These are phyloP conservation scores for Cairneyella variabilis DNA, from an alignment of 495 filamentous ascomycete genomes.

Conservation along the genomic window DNA sequence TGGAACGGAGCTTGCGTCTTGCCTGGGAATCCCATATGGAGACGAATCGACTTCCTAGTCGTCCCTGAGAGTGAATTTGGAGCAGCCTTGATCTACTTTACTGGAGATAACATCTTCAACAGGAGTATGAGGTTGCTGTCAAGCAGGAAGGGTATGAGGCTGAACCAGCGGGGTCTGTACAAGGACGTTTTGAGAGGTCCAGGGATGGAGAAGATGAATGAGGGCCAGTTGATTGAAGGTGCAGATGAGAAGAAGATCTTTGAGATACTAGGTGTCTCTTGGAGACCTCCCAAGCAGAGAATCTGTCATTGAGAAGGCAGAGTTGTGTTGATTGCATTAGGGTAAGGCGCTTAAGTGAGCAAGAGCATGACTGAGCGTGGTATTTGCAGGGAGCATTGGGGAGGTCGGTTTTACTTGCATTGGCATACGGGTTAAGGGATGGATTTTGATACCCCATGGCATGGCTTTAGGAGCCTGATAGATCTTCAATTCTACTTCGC, in stretches of 20 bases:
- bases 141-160: conserved; percentile 75
- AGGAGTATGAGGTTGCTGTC: conserved; percentile 80
- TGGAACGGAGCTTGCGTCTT: conserved; percentile 86
- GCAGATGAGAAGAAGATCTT: conserved; percentile 82
- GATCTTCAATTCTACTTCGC: no score
- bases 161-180: conserved; percentile 85
- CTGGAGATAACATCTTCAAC: conserved; percentile 96
- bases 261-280: conserved; percentile 79
- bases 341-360: no score
- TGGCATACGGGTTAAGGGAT: no score
- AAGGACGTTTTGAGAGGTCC: conserved; percentile 54
- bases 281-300: conserved; percentile 77
- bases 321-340: no score
- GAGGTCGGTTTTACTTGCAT: no score
- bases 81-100: conserved; percentile 92
- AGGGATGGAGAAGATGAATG: conserved; percentile 53
- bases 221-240: conserved; percentile 71
- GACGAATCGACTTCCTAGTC: conserved; percentile 82
- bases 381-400: no score
- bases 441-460: no score
- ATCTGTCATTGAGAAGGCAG: conserved; percentile 51
- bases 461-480: no score
- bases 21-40: conserved; percentile 54
- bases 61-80: conserved; percentile 80
- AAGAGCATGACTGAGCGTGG: no score